Conservation (phyloP, 805 yeast genomes). For the Metschnikowia dekortorum region DNA sequence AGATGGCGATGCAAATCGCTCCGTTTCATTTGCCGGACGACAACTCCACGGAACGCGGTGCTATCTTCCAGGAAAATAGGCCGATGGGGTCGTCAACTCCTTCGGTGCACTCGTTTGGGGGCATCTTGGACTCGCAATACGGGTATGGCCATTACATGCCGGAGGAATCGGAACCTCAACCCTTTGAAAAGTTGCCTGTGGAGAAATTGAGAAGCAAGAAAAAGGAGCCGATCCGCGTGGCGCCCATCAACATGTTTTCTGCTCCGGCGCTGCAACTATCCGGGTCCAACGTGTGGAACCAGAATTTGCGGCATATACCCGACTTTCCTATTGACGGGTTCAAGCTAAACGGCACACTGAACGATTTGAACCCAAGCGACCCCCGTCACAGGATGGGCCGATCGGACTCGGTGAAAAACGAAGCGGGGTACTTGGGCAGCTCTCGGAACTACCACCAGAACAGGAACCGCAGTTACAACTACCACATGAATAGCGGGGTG, state of each 20-base stretch:
- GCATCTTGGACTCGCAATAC: constrained; percentile 17
- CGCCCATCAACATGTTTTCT: constrained; percentile 1
- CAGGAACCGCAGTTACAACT: constrained; percentile 9
- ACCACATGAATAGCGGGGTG: constrained; percentile 21
- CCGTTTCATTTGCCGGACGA: constrained; percentile 27
- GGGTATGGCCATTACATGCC: constrained; percentile 8
- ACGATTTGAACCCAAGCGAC: background rate
- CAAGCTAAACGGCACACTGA: background rate
- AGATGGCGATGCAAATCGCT: constrained; percentile 18
- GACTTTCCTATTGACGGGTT: background rate
- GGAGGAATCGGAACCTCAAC: background rate
- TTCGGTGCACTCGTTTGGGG: constrained; percentile 20
- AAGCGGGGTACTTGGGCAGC: constrained; percentile 2
- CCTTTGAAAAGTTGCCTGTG: background rate
- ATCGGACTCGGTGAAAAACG: background rate
- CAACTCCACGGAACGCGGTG: constrained; percentile 1
- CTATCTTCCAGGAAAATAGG: constrained; percentile 1
- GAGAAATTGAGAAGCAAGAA: background rate
- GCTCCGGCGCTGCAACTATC: constrained; percentile 4
- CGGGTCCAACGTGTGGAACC: constrained; percentile 19
- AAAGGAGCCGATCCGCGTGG: constrained; percentile 1
- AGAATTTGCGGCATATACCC: constrained; percentile 3
- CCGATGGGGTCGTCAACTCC: constrained; percentile 9
- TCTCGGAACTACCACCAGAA: constrained; percentile 5
- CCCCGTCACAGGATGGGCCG: background rate